phyloP scores from a whole-genome alignment of 106 monocot species.

The Dendrobium officinale region DNA sequence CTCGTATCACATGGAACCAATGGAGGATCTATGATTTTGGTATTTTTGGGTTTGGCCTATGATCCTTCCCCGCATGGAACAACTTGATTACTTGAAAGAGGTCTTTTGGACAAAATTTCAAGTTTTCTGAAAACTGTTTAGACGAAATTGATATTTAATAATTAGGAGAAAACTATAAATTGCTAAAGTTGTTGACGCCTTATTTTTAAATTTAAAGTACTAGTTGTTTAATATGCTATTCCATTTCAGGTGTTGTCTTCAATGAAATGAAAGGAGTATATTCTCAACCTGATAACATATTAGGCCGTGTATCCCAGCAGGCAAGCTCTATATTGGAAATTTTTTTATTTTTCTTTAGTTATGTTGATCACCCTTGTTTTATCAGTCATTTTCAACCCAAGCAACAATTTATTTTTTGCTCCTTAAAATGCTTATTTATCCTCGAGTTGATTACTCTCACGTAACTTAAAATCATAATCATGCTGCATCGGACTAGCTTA shows the following conservation, averaged over 20 bases:
- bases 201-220: neutral
- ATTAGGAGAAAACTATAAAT: neutral
- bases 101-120: too few relatives aligned
- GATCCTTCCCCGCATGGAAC: too few relatives aligned
- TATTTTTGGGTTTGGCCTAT: too few relatives aligned
- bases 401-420: neutral
- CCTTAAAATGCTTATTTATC: neutral
- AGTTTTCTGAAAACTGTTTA: too few relatives aligned
- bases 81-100: too few relatives aligned
- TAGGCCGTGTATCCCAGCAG: conserved; percentile 72
- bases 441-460: neutral
- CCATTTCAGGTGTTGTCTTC: conserved; percentile 88
- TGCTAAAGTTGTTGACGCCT: neutral
- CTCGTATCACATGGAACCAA: too few relatives aligned
- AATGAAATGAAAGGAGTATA: conserved; percentile 99
- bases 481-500: neutral
- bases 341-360: neutral
- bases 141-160: too few relatives aligned
- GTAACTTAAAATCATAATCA: neutral
- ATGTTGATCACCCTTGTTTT: neutral
- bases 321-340: conserved; percentile 25
- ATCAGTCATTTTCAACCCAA: neutral
- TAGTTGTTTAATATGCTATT: neutral
- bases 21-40: too few relatives aligned
- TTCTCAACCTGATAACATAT: conserved; percentile 95